These are phyloP conservation scores for Exophiala sp. DNA, from an alignment of 2,329 filamentous ascomycete species.

Conservation along the genomic window DNA sequence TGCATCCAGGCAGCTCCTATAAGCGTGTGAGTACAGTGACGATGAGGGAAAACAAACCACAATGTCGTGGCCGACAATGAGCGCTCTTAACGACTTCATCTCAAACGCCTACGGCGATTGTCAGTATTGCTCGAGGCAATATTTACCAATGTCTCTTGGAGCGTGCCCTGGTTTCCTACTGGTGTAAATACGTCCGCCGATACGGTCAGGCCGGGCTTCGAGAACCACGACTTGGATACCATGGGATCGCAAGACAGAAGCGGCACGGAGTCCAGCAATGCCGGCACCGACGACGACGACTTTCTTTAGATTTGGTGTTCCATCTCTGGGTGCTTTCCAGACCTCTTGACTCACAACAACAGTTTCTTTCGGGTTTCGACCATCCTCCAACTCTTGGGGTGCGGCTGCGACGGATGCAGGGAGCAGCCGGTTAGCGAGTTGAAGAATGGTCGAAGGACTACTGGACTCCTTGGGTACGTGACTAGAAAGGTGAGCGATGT, in stretches of 20 bases:
- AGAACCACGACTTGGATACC: slow-evolving; percentile 35
- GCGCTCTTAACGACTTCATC: slow-evolving; percentile 26
- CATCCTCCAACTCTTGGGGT: slow-evolving; percentile 26
- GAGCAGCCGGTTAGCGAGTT: slow-evolving; percentile 24
- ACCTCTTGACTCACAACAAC: slow-evolving; percentile 24
- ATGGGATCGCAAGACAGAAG: slow-evolving; percentile 34
- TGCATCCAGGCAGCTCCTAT: slow-evolving; percentile 44
- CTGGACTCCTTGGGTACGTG: slow-evolving; percentile 30
- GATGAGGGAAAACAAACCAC: slow-evolving; percentile 23
- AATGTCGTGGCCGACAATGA: slow-evolving; percentile 27
- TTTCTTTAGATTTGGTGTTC: slow-evolving; percentile 25
- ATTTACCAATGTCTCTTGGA: slow-evolving; percentile 39
- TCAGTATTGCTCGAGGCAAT: slow-evolving; percentile 31
- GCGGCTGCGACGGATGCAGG: slow-evolving; percentile 18
- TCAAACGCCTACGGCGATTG: slow-evolving; percentile 30
- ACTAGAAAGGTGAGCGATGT: slow-evolving; percentile 24
- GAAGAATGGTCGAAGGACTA: slow-evolving; percentile 27
- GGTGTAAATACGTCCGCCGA: slow-evolving; percentile 38
- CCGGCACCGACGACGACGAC: slow-evolving; percentile 36
- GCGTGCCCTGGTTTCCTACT: slow-evolving; percentile 35
- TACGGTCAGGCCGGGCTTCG: slow-evolving; percentile 34
- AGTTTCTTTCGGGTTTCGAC: slow-evolving; percentile 26
- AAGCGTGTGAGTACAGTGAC: slow-evolving; percentile 21
- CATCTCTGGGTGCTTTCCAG: slow-evolving; percentile 15
- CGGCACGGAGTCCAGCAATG: slow-evolving; percentile 35